Evolutionary conservation across 768 basidiomycete genomes (phyloP).

Genomic region (Boletus sp.): DNA sequence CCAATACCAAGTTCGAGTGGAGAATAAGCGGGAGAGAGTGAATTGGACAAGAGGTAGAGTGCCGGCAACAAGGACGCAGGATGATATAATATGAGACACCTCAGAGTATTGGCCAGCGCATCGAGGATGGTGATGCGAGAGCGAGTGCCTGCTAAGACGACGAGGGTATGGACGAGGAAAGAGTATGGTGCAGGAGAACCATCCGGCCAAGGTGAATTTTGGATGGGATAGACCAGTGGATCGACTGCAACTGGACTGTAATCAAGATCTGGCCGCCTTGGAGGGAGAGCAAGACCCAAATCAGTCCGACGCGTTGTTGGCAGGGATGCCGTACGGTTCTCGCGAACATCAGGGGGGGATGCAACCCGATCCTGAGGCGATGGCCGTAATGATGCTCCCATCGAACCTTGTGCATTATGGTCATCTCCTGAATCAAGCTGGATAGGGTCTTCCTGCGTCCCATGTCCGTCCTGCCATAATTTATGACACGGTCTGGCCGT

Average conservation of each 20-base stretch:
- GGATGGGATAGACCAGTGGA: slow-evolving; percentile 44
- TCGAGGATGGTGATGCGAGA: slow-evolving; percentile 72
- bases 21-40: slow-evolving; percentile 72
- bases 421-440: slow-evolving; percentile 23
- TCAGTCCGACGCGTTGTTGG: slow-evolving; percentile 3
- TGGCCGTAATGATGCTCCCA: slow-evolving; percentile 4
- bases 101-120: slow-evolving; percentile 71
- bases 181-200: slow-evolving; percentile 57
- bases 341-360: slow-evolving; percentile 9
- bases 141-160: slow-evolving; percentile 59
- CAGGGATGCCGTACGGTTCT: slow-evolving; percentile 7
- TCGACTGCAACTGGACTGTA: slow-evolving; percentile 42
- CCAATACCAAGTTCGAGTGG: slow-evolving; percentile 71
- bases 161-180: slow-evolving; percentile 65
- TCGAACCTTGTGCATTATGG: slow-evolving; percentile 5
- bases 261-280: slow-evolving; percentile 23
- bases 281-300: slow-evolving; percentile 21
- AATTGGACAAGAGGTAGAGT: slow-evolving; percentile 80
- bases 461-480: slow-evolving; percentile 25
- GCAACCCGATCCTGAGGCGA: slow-evolving; percentile 13
- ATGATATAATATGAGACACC: slow-evolving; percentile 63
- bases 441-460: slow-evolving; percentile 26
- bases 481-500: not conserved
- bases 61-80: slow-evolving; percentile 70
- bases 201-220: slow-evolving; percentile 42